These are phyloP conservation scores for Fragilariopsis cylindrus DNA, from an alignment of 108 stramenopile genomes.

Conservation along the genomic window DNA sequence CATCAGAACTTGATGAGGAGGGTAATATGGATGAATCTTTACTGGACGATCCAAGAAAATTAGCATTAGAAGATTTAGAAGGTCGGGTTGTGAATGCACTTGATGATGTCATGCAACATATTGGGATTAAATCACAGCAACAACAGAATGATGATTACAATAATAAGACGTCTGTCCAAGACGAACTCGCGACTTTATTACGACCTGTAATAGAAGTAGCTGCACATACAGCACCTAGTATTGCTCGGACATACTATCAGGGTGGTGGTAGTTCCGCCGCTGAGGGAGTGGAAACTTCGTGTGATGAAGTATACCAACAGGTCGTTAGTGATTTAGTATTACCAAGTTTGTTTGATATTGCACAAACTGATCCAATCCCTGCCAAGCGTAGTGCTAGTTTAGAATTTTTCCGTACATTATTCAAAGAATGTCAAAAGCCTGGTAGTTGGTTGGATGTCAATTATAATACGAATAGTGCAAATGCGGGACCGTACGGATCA, in stretches of 20 bases:
- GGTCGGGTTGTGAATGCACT: slow-evolving; percentile 67
- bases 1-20: slow-evolving; percentile 48
- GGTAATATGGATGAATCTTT: slow-evolving; percentile 35
- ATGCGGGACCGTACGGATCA: slow-evolving; percentile 38
- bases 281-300: slow-evolving; percentile 62
- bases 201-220: slow-evolving; percentile 81
- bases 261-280: slow-evolving; percentile 28
- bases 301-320: slow-evolving; percentile 74
- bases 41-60: slow-evolving; percentile 65
- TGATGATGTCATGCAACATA: slow-evolving; percentile 76
- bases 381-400: slow-evolving; percentile 72
- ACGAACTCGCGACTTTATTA: slow-evolving; percentile 65
- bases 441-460: slow-evolving; percentile 75
- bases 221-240: slow-evolving; percentile 74
- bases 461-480: slow-evolving; percentile 17
- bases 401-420: slow-evolving; percentile 70
- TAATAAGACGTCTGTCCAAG: slow-evolving; percentile 49
- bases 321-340: slow-evolving; percentile 71
- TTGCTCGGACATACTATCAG: slow-evolving; percentile 71
- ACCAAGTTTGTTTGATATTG: slow-evolving; percentile 76
- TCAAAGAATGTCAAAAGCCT: slow-evolving; percentile 63
- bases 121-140: slow-evolving; percentile 44
- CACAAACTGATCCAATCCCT: slow-evolving; percentile 72
- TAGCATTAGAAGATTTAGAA: slow-evolving; percentile 80
- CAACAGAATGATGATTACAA: slow-evolving; percentile 20